Evolutionary conservation across 352 stramenopile species (phyloP).

Genomic region (Aphanomyces stellatus): DNA sequence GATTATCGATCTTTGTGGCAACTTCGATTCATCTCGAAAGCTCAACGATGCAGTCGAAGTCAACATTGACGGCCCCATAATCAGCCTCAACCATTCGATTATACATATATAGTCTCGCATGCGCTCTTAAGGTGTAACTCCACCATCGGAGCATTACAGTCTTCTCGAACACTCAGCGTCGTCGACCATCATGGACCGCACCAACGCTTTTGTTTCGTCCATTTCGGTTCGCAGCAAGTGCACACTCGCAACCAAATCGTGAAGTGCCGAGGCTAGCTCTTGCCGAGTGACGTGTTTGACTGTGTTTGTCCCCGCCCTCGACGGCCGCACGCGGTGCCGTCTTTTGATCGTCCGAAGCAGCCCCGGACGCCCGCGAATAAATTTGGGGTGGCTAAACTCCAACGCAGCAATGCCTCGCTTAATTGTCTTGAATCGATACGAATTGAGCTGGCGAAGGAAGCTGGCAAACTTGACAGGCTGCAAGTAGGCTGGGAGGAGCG

Average conservation of each 20-base stretch:
- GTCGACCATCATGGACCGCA: neutral
- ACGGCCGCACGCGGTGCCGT: neutral
- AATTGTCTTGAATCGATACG: slow-evolving; percentile 50
- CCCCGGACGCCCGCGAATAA: neutral
- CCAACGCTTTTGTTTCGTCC: neutral
- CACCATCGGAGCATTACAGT: too few relatives aligned
- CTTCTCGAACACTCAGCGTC: too few relatives aligned
- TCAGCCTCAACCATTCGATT: too few relatives aligned
- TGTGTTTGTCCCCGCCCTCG: neutral
- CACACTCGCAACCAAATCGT: neutral
- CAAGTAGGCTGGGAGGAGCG: slow-evolving; percentile 90
- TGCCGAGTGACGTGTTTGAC: neutral
- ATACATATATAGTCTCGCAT: too few relatives aligned
- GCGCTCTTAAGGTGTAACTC: too few relatives aligned
- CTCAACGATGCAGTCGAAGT: too few relatives aligned
- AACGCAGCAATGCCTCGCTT: neutral
- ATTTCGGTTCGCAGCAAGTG: neutral
- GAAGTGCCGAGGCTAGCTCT: neutral
- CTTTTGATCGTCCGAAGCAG: neutral
- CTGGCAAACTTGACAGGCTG: slow-evolving; percentile 94
- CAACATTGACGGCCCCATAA: too few relatives aligned
- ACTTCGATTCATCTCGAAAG: too few relatives aligned
- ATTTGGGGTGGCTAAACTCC: neutral
- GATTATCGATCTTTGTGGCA: too few relatives aligned
- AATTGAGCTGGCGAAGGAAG: slow-evolving; percentile 92